phyloP scores from a whole-genome alignment of 2,329 filamentous ascomycete species.

The Aureobasidium sp. region DNA sequence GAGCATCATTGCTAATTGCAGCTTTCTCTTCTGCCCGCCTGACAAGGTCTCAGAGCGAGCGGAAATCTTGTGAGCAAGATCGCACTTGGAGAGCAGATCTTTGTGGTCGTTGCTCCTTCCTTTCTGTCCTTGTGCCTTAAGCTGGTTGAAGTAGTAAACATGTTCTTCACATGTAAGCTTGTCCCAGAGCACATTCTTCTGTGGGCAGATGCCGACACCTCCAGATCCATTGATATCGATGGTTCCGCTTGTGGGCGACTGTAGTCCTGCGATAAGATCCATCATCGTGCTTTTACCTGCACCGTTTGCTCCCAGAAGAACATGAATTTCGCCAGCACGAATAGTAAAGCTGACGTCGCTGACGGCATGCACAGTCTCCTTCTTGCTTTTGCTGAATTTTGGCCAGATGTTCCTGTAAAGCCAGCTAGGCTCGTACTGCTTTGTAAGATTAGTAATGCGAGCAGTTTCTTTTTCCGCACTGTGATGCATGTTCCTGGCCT shows the following conservation, averaged over 20 bases:
- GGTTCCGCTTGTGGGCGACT: slow-evolving; percentile 63
- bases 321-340: slow-evolving; percentile 71
- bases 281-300: slow-evolving; percentile 73
- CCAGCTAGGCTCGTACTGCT: slow-evolving; percentile 63
- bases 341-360: slow-evolving; percentile 63
- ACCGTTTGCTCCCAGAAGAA: slow-evolving; percentile 80
- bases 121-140: slow-evolving; percentile 57
- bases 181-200: slow-evolving; percentile 92
- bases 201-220: slow-evolving; percentile 78
- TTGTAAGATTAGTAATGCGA: slow-evolving; percentile 63
- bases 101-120: slow-evolving; percentile 54
- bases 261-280: slow-evolving; percentile 77
- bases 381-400: slow-evolving; percentile 40
- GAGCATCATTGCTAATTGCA: slow-evolving; percentile 92
- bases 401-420: slow-evolving; percentile 41
- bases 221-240: slow-evolving; percentile 72
- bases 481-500: slow-evolving; percentile 36
- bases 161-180: slow-evolving; percentile 81
- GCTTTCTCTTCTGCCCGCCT: slow-evolving; percentile 84
- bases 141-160: slow-evolving; percentile 69
- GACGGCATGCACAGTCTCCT: slow-evolving; percentile 71
- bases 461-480: slow-evolving; percentile 46
- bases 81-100: slow-evolving; percentile 60
- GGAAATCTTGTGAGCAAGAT: slow-evolving; percentile 64
- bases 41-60: slow-evolving; percentile 71